Percentiles rank a stretch among this genome's conserved stretches.
Conservation (phyloP, 2,329 filamentous ascomycete genomes). For the Colletotrichum lentis region DNA sequence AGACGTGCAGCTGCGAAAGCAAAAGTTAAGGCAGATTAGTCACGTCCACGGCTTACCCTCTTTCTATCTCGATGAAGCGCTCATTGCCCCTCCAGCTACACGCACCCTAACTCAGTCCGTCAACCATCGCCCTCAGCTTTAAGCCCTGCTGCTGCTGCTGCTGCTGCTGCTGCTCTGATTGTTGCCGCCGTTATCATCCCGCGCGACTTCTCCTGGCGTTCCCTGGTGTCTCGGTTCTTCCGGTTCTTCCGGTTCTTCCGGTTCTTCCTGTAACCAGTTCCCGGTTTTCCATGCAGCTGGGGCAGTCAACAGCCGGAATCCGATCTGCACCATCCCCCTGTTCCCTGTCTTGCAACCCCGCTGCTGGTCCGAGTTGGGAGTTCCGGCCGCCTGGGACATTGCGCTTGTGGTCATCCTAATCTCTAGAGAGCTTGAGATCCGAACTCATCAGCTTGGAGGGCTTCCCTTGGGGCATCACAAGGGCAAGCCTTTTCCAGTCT, state of each 20-base stretch:
- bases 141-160: background rate
- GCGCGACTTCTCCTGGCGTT: background rate
- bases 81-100: background rate
- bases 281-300: slow-evolving; percentile 15
- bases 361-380: slow-evolving; percentile 19
- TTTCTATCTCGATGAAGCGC: too few species aligned
- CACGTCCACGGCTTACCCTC: background rate
- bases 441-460: slow-evolving; percentile 13
- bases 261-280: background rate
- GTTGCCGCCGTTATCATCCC: background rate
- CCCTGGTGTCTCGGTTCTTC: background rate
- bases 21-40: background rate
- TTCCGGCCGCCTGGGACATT: slow-evolving; percentile 26
- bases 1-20: background rate
- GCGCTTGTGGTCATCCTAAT: slow-evolving; percentile 16
- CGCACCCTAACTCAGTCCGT: background rate
- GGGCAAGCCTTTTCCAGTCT: background rate
- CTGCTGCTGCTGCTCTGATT: background rate
- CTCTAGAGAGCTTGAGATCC: slow-evolving; percentile 9
- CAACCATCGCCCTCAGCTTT: background rate
- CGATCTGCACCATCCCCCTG: slow-evolving; percentile 20
- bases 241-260: background rate
- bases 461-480: slow-evolving; percentile 10
- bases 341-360: slow-evolving; percentile 22
- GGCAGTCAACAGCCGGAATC: slow-evolving; percentile 28